These are phyloP conservation scores for Microcera coccophila DNA, from an alignment of 2,329 filamentous ascomycete species.

Conservation along the genomic window DNA sequence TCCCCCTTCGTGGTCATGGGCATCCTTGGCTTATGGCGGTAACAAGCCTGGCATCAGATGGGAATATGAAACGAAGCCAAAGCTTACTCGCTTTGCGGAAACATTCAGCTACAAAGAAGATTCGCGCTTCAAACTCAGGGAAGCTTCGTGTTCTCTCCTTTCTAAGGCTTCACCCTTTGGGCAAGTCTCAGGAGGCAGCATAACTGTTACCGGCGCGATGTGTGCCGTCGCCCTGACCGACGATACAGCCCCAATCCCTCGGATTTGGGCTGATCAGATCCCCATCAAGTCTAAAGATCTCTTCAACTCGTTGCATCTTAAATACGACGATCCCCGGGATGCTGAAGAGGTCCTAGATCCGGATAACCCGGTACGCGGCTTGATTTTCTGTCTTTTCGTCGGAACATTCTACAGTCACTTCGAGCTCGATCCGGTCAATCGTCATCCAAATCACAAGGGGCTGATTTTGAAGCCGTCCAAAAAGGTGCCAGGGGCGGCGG, in stretches of 20 bases:
- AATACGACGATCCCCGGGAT: neutral
- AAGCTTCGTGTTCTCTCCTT: neutral
- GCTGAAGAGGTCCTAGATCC: neutral
- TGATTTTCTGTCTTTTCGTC: slow-evolving; percentile 1
- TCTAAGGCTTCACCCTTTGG: neutral
- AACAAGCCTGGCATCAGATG: neutral
- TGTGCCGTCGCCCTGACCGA: neutral
- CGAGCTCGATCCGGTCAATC: neutral
- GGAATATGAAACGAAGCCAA: slow-evolving; percentile 1
- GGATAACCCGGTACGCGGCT: neutral
- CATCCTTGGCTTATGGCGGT: neutral
- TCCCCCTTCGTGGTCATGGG: slow-evolving; percentile 1
- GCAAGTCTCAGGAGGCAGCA: neutral
- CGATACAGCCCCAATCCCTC: neutral
- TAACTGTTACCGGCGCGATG: neutral
- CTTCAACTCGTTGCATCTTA: neutral
- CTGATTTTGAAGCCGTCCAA: neutral
- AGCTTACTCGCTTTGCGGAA: neutral
- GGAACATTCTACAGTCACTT: neutral
- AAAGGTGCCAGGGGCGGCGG: neutral
- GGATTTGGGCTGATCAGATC: neutral
- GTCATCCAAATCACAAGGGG: neutral
- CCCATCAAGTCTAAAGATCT: neutral
- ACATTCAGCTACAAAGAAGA: neutral
- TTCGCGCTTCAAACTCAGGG: neutral